These are phyloP conservation scores for Nakazawaea ernobii DNA, from an alignment of 805 yeast genomes.

Conservation along the genomic window DNA sequence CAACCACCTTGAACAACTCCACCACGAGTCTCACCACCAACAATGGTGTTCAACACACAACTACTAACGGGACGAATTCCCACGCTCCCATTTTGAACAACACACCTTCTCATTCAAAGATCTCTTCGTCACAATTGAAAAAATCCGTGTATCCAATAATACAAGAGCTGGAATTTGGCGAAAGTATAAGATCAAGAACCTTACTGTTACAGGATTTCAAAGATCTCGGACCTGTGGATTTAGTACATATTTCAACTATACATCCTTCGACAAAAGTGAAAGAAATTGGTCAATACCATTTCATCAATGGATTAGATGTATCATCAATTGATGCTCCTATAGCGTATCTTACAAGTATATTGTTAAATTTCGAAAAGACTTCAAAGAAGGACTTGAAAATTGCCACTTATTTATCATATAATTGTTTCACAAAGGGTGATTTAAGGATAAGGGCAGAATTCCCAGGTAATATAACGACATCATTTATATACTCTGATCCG, in stretches of 20 bases:
- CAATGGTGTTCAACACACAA: not conserved
- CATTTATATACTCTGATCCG: constrained; percentile 47
- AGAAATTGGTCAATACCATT: constrained; percentile 52
- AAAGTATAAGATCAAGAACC: constrained; percentile 47
- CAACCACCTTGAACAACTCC: not conserved
- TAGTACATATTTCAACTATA: constrained; percentile 46
- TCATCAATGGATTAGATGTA: constrained; percentile 47
- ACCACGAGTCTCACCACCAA: not conserved
- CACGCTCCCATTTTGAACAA: constrained; percentile 5
- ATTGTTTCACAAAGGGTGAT: constrained; percentile 69
- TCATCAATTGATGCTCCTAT: constrained; percentile 49
- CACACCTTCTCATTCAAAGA: constrained; percentile 11
- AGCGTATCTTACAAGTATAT: constrained; percentile 45
- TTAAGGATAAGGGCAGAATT: constrained; percentile 58
- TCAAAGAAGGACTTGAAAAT: constrained; percentile 26
- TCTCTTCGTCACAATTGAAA: constrained; percentile 7
- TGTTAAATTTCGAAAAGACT: constrained; percentile 30
- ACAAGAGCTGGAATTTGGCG: constrained; percentile 43
- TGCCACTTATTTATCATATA: constrained; percentile 63
- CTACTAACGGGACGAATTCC: not conserved
- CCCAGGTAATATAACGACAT: constrained; percentile 34
- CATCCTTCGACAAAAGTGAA: constrained; percentile 33
- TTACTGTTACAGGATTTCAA: constrained; percentile 32
- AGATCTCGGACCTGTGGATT: constrained; percentile 74
- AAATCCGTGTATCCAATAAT: constrained; percentile 25